Base-by-base conservation (phyloP, 2,329 filamentous ascomycete species). In the Microcyclospora pomicola region DNA sequence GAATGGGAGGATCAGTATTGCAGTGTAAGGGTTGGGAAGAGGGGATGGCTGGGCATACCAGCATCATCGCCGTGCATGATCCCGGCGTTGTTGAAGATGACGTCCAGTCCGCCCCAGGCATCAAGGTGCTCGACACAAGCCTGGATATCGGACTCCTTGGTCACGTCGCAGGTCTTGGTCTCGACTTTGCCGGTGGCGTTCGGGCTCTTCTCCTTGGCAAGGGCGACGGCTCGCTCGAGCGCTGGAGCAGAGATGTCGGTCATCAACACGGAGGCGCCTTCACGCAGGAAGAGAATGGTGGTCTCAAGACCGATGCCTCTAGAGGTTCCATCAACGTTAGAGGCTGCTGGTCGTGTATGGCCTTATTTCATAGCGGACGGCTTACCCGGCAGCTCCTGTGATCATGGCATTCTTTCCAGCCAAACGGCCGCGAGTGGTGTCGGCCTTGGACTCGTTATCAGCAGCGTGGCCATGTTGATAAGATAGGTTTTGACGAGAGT, bases 61-160 rank as follows among this genome's bases (percentile, higher is more conserved):
- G 63, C 65, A 44, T 69, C 65, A 41, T 80, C 70, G 34, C 76
- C 78, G 65, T 94, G 87, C 87, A 95, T 95, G 62, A 95, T 95
- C 39, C 87, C 87, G 15, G 87, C 87, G 60, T 95, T 95, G 75
- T 95, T 95, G 77, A 94, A 95, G 53, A 94, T 83, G 56, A 94
- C 69, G 59, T 95, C 87, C 2, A 91, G 64, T 33, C 87, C 87
- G 55, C 87, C 87, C 82, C 83, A 92, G 40, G 73, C 58, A 61
- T 95, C 87, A 41, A 88, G 65, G 9, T 72, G 64, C 49, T 82
- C 80, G 37, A 94, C 69, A 58, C 82, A 75, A 39, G 77, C 75
- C 54, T 85, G 66, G 27, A 95, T 77, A 40, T 91, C 74, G 43
- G 72, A 62, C 60, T 95, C 87, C 54, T 86, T 87, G 59, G 83